These are phyloP conservation scores for Ogataea hybrid DNA, from an alignment of 1,139 yeast genomes.

Conservation along the genomic window DNA sequence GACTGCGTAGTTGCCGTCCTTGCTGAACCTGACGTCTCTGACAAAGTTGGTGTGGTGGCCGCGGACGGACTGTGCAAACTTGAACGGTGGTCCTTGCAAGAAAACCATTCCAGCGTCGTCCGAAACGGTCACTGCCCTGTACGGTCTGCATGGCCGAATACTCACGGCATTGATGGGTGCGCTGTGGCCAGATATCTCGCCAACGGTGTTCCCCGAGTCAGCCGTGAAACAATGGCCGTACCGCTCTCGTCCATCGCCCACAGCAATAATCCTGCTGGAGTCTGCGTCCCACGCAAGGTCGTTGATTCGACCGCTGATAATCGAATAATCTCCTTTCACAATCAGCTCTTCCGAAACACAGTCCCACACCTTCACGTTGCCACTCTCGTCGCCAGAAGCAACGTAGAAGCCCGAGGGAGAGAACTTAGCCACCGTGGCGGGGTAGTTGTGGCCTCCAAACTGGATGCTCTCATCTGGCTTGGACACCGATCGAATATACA, in stretches of 20 bases:
- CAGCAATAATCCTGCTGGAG: constrained; percentile 81
- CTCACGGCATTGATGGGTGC: constrained; percentile 80
- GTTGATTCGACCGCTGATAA: constrained; percentile 78
- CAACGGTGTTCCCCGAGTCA: constrained; percentile 94
- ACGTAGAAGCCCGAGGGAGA: constrained; percentile 88
- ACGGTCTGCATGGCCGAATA: constrained; percentile 86
- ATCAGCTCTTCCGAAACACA: constrained; percentile 56
- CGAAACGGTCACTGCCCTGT: constrained; percentile 89
- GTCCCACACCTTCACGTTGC: constrained; percentile 89
- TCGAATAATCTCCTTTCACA: constrained; percentile 73
- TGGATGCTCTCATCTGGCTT: constrained; percentile 52
- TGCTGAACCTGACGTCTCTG: constrained; percentile 79
- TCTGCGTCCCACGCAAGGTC: constrained; percentile 95
- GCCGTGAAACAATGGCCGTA: constrained; percentile 92
- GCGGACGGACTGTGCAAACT: constrained; percentile 70
- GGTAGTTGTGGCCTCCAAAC: constrained; percentile 66
- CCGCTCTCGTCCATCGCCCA: constrained; percentile 90
- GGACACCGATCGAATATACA: constrained; percentile 66
- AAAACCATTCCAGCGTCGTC: constrained; percentile 87
- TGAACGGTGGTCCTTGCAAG: constrained; percentile 91
- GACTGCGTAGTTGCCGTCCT: constrained; percentile 70
- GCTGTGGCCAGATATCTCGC: constrained; percentile 95
- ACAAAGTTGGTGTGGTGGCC: constrained; percentile 77
- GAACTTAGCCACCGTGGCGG: constrained; percentile 81
- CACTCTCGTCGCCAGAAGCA: constrained; percentile 93